Evolutionary conservation across 257 asterid species (phyloP), one percentile per base, ranked within the genome.

Genomic region (Lithospermum erythrorhizon): DNA sequence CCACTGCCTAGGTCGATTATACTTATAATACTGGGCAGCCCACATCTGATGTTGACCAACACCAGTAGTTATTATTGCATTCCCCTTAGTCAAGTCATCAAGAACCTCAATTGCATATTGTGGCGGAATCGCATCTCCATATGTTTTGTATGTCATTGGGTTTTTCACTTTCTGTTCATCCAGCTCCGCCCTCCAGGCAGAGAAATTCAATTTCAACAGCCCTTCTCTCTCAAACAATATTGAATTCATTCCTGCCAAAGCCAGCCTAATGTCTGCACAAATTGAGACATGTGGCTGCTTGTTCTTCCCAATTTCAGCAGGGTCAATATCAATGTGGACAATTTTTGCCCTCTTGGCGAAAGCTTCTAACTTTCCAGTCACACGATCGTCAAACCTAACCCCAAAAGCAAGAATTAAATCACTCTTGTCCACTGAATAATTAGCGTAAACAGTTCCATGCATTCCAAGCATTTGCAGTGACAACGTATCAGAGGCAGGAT

Each of bases 11-110:
- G 56, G 56, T 21, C 56, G 20, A 9, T 52, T 52, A 52, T 52
- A 52, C 24, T 52, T 52, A 24, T 52, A 52, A 11, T 15, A 52
- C 22, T 52, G 56, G 6, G 56, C 56, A 52, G 56, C 20, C 56
- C 56, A 52, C 56, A 52, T 52, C 22, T 52, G 56, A 52, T 52
- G 56, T n/a, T 52, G 56, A 4, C 56, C 56, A 52, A 52, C 56
- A 52, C 56, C 56, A n/a, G 56, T 52, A 52, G 22, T 52, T 52
- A 52, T 52, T 3, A 52, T 52, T 52, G 56, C 56, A 18, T 52
- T 52, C 9, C 56, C 56, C 17, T 19, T 6, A 52, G 56, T 52
- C 56, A 52, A 52, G 9, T 52, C 56, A 52, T 52, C 56, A 52
- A 52, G 56, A 17, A 52, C 22, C 22, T 52, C 21, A 52, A 52